phyloP scores from a whole-genome alignment of 1,284 basidiomycete genomes.

The Melampsora americana region DNA sequence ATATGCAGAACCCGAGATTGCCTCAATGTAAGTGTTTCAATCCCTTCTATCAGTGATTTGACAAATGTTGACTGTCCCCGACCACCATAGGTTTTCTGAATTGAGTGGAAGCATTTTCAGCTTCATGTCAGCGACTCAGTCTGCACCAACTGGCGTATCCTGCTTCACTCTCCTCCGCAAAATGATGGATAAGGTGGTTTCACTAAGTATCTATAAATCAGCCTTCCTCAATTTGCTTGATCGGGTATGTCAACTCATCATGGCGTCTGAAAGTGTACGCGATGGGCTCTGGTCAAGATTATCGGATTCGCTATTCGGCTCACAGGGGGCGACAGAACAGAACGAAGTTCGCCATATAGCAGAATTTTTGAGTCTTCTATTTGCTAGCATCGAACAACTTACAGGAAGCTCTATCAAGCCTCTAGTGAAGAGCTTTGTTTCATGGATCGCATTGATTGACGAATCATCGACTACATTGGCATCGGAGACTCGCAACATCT shows the following conservation, averaged over 20 bases:
- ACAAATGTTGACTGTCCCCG: neutral
- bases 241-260: conserved; percentile 23
- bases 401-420: conserved; percentile 34
- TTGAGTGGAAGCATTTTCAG: conserved; percentile 5
- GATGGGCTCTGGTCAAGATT: conserved; percentile 33
- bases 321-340: neutral
- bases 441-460: conserved; percentile 35
- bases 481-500: conserved; percentile 1
- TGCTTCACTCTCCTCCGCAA: neutral
- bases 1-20: conserved; percentile 25
- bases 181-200: conserved; percentile 29
- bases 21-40: conserved; percentile 11
- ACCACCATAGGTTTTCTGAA: conserved; percentile 2
- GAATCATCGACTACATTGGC: conserved; percentile 30
- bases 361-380: conserved; percentile 11
- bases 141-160: neutral
- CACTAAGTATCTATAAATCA: conserved; percentile 35
- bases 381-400: conserved; percentile 35
- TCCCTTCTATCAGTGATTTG: neutral
- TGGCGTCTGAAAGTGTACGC: conserved; percentile 32
- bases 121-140: conserved; percentile 4
- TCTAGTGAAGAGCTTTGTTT: conserved; percentile 29
- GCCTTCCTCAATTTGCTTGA: conserved; percentile 34
- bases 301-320: conserved; percentile 8
- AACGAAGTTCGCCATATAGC: conserved; percentile 12